Evolutionary conservation across 441 rosid species (phyloP).

Genomic region (Croton setiger): DNA sequence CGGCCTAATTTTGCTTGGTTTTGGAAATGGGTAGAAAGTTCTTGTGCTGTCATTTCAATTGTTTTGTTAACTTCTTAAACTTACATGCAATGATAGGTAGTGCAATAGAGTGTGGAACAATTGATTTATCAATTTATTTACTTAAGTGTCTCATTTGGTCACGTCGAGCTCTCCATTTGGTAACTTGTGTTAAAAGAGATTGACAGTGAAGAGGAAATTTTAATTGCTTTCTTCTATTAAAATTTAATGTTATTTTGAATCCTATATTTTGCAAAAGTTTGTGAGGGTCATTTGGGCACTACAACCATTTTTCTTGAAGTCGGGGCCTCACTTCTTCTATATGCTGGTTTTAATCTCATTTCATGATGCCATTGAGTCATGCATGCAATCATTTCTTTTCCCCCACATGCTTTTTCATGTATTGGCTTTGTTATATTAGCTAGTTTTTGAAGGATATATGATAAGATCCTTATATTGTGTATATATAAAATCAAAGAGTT

Average conservation of each 20-base stretch:
- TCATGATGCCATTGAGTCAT: neutral
- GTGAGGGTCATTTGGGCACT: too few species aligned
- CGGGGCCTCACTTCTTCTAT: too few species aligned
- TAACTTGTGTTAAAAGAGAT: neutral
- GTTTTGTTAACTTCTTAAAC: neutral
- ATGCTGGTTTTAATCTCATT: neutral
- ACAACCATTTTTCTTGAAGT: too few species aligned
- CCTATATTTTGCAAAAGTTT: too few species aligned
- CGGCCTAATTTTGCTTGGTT: neutral
- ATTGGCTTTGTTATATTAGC: neutral
- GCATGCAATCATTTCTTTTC: neutral
- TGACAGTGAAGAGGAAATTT: neutral
- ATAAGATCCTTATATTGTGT: neutral
- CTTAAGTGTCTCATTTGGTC: neutral
- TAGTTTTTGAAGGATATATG: neutral
- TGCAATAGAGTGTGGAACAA: neutral
- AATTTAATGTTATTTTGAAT: too few species aligned
- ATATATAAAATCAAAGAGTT: neutral
- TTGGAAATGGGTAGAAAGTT: too few species aligned
- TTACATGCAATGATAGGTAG: too few species aligned
- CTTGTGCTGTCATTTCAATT: neutral
- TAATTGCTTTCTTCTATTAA: neutral
- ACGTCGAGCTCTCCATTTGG: neutral
- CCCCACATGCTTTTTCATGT: neutral
- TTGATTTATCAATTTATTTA: neutral